A percentile compares a stretch with the other conserved stretches of the same genome.
Evolutionary conservation across 2,329 filamentous ascomycete genomes (phyloP).

Genomic region (Claviceps arundinis): DNA sequence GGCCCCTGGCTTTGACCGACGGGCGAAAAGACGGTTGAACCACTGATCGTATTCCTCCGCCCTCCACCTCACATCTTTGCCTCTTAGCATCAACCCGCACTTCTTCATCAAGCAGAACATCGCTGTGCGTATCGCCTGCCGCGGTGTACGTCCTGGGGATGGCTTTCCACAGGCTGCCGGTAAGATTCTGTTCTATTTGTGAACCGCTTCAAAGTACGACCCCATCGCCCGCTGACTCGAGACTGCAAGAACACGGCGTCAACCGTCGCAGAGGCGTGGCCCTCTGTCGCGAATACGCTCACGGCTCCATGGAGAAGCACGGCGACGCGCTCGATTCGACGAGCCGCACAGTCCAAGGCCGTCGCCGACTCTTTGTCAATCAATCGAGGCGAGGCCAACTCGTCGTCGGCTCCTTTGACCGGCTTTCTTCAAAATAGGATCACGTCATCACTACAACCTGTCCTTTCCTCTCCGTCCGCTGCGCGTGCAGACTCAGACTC

Average conservation of each 20-base stretch:
- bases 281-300: constrained; percentile 29
- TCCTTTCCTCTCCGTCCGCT: neutral
- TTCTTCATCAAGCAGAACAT: neutral
- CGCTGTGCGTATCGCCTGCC: neutral
- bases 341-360: constrained; percentile 4
- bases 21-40: neutral
- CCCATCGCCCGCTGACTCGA: constrained; percentile 9
- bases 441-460: neutral
- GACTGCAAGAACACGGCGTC: constrained; percentile 25
- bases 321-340: constrained; percentile 5
- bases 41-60: neutral
- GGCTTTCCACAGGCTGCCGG: constrained; percentile 19
- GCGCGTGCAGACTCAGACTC: constrained; percentile 7
- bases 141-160: constrained; percentile 7
- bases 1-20: neutral
- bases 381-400: constrained; percentile 7
- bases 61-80: neutral
- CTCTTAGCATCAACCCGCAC: neutral
- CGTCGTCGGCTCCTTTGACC: constrained; percentile 11
- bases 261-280: constrained; percentile 31
- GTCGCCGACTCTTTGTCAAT: constrained; percentile 1
- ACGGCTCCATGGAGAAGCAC: constrained; percentile 19
- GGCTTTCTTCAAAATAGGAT: constrained; percentile 16
- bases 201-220: too few relatives aligned
- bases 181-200: constrained; percentile 4